phyloP scores from a whole-genome alignment of 2,329 filamentous ascomycete species.

The Phialocephala subalpina region DNA sequence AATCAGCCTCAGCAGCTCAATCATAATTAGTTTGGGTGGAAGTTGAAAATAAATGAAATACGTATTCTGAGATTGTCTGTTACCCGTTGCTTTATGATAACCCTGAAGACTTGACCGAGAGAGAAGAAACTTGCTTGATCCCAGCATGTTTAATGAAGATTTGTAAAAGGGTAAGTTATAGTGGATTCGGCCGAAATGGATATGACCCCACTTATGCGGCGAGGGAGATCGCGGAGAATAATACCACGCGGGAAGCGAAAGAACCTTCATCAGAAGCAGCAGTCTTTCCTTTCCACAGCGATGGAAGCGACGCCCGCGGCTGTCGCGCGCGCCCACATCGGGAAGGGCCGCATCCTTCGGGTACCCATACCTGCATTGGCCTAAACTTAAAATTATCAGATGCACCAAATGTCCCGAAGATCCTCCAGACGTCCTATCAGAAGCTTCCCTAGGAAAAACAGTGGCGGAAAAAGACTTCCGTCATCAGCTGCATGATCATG shows the following conservation, averaged over 20 bases:
- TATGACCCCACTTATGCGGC: too few relatives aligned
- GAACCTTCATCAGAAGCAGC: too few relatives aligned
- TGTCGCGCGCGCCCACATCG: not conserved
- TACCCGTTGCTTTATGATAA: not conserved
- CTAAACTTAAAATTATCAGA: not conserved
- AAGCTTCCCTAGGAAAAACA: not conserved
- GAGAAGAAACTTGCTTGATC: too few relatives aligned
- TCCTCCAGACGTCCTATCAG: not conserved
- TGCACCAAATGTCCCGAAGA: not conserved
- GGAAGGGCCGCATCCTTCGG: not conserved
- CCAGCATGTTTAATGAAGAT: too few relatives aligned
- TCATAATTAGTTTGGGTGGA: not conserved
- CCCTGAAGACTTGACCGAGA: too few relatives aligned
- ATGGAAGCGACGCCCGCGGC: not conserved
- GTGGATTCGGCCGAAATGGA: too few relatives aligned
- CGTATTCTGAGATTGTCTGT: not conserved
- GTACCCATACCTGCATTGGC: not conserved
- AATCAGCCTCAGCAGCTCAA: conserved; percentile 1
- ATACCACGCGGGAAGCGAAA: too few relatives aligned
- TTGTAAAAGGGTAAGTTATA: too few relatives aligned
- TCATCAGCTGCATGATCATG: not conserved
- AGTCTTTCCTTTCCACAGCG: not conserved
- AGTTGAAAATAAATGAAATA: not conserved
- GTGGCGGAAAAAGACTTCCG: not conserved
- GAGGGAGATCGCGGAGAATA: too few relatives aligned